Evolutionary conservation across 164 flowering plant genomes (phyloP), one percentile per base, ranked within the genome.

Genomic region (Vitis rupestris): DNA sequence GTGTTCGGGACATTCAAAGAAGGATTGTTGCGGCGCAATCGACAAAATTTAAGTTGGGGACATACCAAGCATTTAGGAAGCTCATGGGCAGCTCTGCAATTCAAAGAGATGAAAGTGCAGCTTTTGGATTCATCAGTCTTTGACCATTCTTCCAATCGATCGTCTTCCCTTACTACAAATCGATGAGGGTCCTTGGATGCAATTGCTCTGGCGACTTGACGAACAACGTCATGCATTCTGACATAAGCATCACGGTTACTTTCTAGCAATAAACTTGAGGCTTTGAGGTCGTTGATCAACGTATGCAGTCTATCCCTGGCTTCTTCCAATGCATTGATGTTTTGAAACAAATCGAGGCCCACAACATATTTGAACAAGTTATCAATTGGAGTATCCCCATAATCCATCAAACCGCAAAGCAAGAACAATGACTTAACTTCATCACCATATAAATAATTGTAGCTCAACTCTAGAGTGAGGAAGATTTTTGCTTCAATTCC

Each of bases 51-150:
- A 1, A 76, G 37, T n/a, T 68, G 4, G 1, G 78, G 78, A 50
- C 64, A 72, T 11, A 57, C 14, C 17, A 65, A 6, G 4, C 6
- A 12, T 14, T 55, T 50, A 44, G 82, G 78, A 16, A 71, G 74
- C 16, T 71, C 27, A 8, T 2, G 10, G 23, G 63, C 51, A 0
- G 17, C 9, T 5, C 54, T 16, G 5, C 8, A 1, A 29, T 23
- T 29, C 9, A 64, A 47, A 8, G 59, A 73, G 7, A 77, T 52
- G 9, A 10, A 12, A 29, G 10, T 59, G 50, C 15, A 70, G 0
- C 29, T 17, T 19, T 59, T 23, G 6, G 10, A 50, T n/a, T 4
- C 13, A 23, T 17, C 50, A 10, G 5, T 17, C 2, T 16, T 16
- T 1, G 64, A 71, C 72, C 69, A 72, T 17, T 63, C 44, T 1